phyloP scores from a whole-genome alignment of 805 yeast genomes.

The Blastobotrys attinorum region DNA sequence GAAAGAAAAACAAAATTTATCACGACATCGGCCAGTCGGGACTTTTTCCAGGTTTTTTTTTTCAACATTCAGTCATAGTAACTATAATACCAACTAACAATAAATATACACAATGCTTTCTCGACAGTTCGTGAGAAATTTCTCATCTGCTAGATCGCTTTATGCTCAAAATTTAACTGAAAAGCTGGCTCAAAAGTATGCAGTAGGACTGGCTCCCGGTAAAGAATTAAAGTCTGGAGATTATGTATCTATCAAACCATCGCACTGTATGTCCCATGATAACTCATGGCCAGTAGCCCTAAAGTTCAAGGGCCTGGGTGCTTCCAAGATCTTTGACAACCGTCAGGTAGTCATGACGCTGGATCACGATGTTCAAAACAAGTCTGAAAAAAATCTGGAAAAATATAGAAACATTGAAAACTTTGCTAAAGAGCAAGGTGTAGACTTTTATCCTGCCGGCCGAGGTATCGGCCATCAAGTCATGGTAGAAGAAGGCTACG shows the following conservation, averaged over 20 bases:
- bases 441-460: slow-evolving; percentile 97
- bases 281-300: slow-evolving; percentile 99
- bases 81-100: not conserved
- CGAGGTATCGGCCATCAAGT: slow-evolving; percentile 99
- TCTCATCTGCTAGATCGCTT: slow-evolving; percentile 6
- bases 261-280: slow-evolving; percentile 98
- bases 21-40: too few relatives aligned
- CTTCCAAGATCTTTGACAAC: slow-evolving; percentile 70
- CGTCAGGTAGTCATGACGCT: slow-evolving; percentile 92
- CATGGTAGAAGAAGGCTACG: slow-evolving; percentile 98
- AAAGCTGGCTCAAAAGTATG: slow-evolving; percentile 88
- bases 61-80: too few relatives aligned
- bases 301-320: slow-evolving; percentile 93
- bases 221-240: slow-evolving; percentile 84
- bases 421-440: slow-evolving; percentile 84
- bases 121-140: slow-evolving; percentile 4
- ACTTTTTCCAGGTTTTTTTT: too few relatives aligned
- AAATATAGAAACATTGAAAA: slow-evolving; percentile 84
- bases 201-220: slow-evolving; percentile 72
- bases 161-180: slow-evolving; percentile 78
- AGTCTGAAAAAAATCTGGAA: slow-evolving; percentile 75
- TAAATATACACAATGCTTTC: not conserved
- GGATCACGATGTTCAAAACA: slow-evolving; percentile 97
- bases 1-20: too few relatives aligned
- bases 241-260: slow-evolving; percentile 89